Evolutionary conservation across 495 filamentous ascomycete genomes (phyloP), one percentile per base, ranked within the genome.

Genomic region (Eremomyces bilateralis): DNA sequence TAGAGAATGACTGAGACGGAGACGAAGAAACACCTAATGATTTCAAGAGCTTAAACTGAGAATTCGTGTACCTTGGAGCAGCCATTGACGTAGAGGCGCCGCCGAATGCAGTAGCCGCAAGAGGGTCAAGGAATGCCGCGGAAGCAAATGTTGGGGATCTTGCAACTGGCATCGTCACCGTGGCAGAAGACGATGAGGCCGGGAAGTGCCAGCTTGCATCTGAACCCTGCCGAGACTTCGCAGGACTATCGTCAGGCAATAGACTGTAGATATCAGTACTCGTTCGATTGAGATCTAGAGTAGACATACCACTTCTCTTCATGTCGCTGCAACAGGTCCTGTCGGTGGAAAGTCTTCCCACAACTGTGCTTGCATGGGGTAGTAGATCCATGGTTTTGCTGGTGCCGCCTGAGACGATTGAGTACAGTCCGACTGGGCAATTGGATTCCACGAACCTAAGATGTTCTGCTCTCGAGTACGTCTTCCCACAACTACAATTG

Each of bases 401-500:
- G 77, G 57, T 92, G 82, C 32, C 81, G 80, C 53, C 81, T 82
- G 18, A n/a, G 29, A 17, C 33, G 15, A 13, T 36, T 33, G 21
- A 37, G 25, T 32, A 24, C 17, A 19, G 33, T n/a, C 11, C 21
- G 15, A 29, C n/a, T 25, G n/a, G n/a, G n/a, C 13, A 22, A 12
- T 4, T 15, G 27, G 33, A 27, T 10, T 12, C 11, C 19, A 22
- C 57, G 53, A 58, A 77, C 76, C 77, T 71, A 34, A 80, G 56
- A 56, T 93, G 83, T 49, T 93, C 83, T 20, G 80, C 80, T 48
- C 83, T 65, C 15, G 81, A 88, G 48, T 57, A 57, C 8, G 42
- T 43, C 53, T 53, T 50, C 38, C 51, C 53, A 40, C 53, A 57
- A 15, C 47, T 45, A 41, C 53, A 57, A 18, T 46, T 34, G 34